Percentiles rank a stretch among this genome's conserved stretches.
These are phyloP conservation scores for Starmera quercuum DNA, from an alignment of 805 yeast genomes.

Conservation along the genomic window DNA sequence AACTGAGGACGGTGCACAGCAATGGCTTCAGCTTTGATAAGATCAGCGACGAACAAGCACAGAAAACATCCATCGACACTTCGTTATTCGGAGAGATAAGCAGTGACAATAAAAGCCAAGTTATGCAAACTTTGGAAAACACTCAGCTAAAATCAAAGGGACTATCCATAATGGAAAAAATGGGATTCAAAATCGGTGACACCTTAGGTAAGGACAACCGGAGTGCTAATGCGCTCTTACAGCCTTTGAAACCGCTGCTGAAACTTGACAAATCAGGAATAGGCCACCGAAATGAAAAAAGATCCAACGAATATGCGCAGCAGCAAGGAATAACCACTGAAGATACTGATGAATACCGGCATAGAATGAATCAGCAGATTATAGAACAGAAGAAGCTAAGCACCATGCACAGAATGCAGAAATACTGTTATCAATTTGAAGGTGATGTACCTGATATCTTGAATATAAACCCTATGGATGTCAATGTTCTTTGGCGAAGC, in stretches of 20 bases:
- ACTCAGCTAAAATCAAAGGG: conserved; percentile 30
- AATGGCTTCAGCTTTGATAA: background rate
- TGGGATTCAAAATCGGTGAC: conserved; percentile 49
- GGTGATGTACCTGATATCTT: conserved; percentile 16
- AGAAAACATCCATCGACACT: conserved; percentile 6
- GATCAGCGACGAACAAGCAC: background rate
- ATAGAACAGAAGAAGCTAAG: conserved; percentile 6
- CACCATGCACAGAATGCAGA: conserved; percentile 26
- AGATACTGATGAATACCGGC: conserved; percentile 10
- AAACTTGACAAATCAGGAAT: conserved; percentile 16
- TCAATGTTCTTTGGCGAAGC: conserved; percentile 36
- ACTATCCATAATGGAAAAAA: conserved; percentile 44
- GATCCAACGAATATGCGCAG: conserved; percentile 2
- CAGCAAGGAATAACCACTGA: conserved; percentile 7
- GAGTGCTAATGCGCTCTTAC: conserved; percentile 17
- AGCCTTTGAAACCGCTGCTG: conserved; percentile 23
- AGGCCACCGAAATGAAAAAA: conserved; percentile 8
- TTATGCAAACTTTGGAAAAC: conserved; percentile 3
- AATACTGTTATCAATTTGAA: conserved; percentile 34
- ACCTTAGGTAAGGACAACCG: conserved; percentile 28
- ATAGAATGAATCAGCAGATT: conserved; percentile 12
- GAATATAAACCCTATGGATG: conserved; percentile 21
- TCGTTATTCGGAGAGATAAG: conserved; percentile 15
- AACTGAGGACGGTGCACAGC: too few relatives aligned
- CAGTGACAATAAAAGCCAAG: background rate